phyloP scores from a whole-genome alignment of 1,284 basidiomycete genomes.

The Cutaneotrichosporon cavernicola region DNA sequence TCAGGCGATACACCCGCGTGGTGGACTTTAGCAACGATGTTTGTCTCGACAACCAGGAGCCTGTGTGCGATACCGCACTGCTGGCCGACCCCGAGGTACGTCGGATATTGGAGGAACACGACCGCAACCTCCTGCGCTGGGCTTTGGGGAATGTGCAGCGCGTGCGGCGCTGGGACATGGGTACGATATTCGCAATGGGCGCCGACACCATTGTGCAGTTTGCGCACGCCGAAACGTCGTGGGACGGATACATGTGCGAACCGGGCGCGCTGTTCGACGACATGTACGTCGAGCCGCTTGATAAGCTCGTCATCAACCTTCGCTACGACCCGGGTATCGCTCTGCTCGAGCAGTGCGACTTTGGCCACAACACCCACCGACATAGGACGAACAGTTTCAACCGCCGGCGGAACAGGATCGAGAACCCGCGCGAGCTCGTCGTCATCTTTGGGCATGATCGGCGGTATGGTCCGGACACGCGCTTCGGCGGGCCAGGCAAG shows the following conservation, averaged over 20 bases:
- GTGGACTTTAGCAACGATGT: conserved; percentile 12
- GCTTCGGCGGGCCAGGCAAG: conserved; percentile 6
- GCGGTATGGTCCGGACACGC: conserved; percentile 4
- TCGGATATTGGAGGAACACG: conserved; percentile 4
- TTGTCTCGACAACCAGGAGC: conserved; percentile 9
- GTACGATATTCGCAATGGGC: conserved; percentile 10
- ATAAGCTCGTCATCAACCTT: conserved; percentile 7
- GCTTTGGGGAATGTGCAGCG: conserved; percentile 3
- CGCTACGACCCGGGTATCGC: conserved; percentile 5
- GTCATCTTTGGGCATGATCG: conserved; percentile 7
- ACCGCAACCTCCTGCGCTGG: conserved; percentile 12
- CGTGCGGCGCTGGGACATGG: conserved; percentile 11
- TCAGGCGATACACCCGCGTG: conserved; percentile 2
- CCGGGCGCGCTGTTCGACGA: conserved; percentile 10
- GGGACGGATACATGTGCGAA: conserved; percentile 13
- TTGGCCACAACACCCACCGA: conserved; percentile 9
- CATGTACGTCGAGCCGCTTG: conserved; percentile 11
- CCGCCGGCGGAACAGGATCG: conserved; percentile 8
- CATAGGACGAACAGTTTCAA: conserved; percentile 8
- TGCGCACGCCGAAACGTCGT: conserved; percentile 12
- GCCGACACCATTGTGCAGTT: conserved; percentile 11
- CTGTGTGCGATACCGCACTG: neutral
- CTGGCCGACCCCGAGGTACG: conserved; percentile 5
- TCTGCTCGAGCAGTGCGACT: conserved; percentile 9
- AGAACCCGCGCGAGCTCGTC: conserved; percentile 10